These are phyloP conservation scores for Penicillium fimorum DNA, from an alignment of 495 filamentous ascomycete species.

Conservation along the genomic window DNA sequence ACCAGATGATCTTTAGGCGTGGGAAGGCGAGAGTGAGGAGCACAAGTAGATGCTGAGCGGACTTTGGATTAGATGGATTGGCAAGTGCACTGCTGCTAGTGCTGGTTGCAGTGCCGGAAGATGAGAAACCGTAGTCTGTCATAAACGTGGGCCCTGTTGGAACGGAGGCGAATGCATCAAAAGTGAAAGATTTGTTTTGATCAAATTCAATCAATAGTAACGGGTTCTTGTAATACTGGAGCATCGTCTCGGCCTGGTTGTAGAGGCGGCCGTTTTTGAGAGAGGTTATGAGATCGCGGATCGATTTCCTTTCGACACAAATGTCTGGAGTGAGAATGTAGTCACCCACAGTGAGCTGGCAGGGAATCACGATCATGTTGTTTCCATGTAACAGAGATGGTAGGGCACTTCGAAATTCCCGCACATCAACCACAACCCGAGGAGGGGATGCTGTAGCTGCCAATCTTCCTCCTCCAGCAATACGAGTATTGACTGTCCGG, in stretches of 20 bases:
- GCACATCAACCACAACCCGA: constrained; percentile 89
- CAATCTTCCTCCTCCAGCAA: constrained; percentile 87
- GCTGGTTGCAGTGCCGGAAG: constrained; percentile 54
- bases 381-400: constrained; percentile 89
- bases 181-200: constrained; percentile 93
- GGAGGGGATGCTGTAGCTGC: constrained; percentile 90
- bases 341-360: constrained; percentile 94
- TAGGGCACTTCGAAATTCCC: constrained; percentile 90
- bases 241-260: constrained; percentile 91
- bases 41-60: constrained; percentile 89
- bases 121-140: constrained; percentile 65
- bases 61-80: constrained; percentile 54
- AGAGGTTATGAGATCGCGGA: constrained; percentile 86
- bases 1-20: constrained; percentile 87
- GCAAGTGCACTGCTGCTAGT: constrained; percentile 46
- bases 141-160: constrained; percentile 38
- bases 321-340: constrained; percentile 90
- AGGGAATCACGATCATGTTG: constrained; percentile 81
- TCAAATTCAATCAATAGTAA: constrained; percentile 98
- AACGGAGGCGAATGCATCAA: constrained; percentile 76
- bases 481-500: constrained; percentile 92
- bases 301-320: constrained; percentile 90
- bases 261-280: constrained; percentile 90
- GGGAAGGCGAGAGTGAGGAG: constrained; percentile 92
- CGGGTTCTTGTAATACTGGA: constrained; percentile 83